Base-by-base conservation (phyloP, 345 rosid species). In the Streptanthus diversifolius region DNA sequence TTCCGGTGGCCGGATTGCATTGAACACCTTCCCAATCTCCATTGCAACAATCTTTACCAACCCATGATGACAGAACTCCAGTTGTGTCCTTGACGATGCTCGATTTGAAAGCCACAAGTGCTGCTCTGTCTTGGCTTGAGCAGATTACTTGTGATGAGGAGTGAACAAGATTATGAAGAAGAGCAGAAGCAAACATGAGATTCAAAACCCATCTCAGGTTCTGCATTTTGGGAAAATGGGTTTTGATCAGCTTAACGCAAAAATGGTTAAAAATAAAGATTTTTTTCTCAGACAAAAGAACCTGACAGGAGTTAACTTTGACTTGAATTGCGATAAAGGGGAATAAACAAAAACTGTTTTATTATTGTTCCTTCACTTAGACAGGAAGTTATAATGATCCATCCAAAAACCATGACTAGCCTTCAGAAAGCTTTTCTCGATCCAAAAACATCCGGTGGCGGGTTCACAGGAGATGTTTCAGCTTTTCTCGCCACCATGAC, bases 1-100 rank as follows among this genome's bases (percentile, higher is more conserved):
- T 83, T 12, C 97, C 97, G 0, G 91, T 85, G 18, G 81, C 82
- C 1, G 83, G 77, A 70, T 86, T 80, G 68, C 98, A 93, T 69
- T 77, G 80, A 64, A 93, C 90, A 52, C 97, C 98, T 68, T 86
- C 97, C 98, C 98, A 93, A 25, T 88, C 96, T 57, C 91, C 96
- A 45, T 80, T 79, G 29, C 96, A 89, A 82, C 97, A 93, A 39
- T 87, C 88, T 53, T 60, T 77, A 22, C 97, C 95, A 1, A 76
- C 74, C 97, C 98, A 93, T 3, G 97, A 86, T 21, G 83, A 76
- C 1, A 91, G 78, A 80, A 76, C 80, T 7, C 73, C 95, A 0
- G 95, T 85, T 27, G 96, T 88, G 80, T 91, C 98, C 51, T 81
- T 55, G 52, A 75, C 33, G 79, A 93, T 91, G 66, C 76, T 85